Conservation (phyloP, 31 red algal species). For the Porphyra umbilicalis region DNA sequence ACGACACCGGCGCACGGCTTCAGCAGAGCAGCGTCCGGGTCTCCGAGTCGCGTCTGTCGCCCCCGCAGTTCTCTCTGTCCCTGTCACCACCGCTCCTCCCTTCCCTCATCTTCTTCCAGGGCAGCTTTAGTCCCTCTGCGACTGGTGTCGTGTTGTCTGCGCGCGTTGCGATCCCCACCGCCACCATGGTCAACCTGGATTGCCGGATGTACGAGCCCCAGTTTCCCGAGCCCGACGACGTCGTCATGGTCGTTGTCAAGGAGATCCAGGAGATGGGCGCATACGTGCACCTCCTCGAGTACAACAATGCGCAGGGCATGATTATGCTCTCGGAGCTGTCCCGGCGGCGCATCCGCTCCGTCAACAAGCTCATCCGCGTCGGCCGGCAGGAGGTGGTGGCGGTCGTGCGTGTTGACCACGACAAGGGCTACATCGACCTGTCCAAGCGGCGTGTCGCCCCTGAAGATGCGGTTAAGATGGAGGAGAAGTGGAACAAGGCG, state of each 20-base stretch:
- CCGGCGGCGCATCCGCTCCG: slow-evolving; percentile 89
- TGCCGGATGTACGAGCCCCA: slow-evolving; percentile 99
- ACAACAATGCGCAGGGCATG: slow-evolving; percentile 98
- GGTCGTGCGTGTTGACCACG: slow-evolving; percentile 92
- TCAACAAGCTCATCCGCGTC: slow-evolving; percentile 93
- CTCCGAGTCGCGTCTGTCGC: no score
- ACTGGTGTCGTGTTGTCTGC: neutral
- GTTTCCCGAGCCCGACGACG: slow-evolving; percentile 93
- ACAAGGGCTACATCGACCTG: slow-evolving; percentile 99
- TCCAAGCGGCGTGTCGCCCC: slow-evolving; percentile 91
- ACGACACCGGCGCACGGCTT: no score
- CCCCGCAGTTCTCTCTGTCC: no score
- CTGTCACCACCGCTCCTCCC: no score
- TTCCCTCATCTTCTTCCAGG: no score
- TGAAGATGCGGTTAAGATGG: slow-evolving; percentile 84
- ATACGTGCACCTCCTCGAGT: slow-evolving; percentile 95
- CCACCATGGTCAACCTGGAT: slow-evolving; percentile 71
- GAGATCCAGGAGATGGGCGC: slow-evolving; percentile 99
- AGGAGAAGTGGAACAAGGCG: slow-evolving; percentile 97
- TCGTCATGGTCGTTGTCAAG: slow-evolving; percentile 94
- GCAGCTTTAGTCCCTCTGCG: no score
- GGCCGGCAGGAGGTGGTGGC: slow-evolving; percentile 83
- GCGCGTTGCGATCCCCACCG: neutral
- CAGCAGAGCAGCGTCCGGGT: no score
- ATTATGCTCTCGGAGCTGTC: slow-evolving; percentile 99